phyloP scores from a whole-genome alignment of 2,329 filamentous ascomycete species.

The Hirsutella rhossiliensis region DNA sequence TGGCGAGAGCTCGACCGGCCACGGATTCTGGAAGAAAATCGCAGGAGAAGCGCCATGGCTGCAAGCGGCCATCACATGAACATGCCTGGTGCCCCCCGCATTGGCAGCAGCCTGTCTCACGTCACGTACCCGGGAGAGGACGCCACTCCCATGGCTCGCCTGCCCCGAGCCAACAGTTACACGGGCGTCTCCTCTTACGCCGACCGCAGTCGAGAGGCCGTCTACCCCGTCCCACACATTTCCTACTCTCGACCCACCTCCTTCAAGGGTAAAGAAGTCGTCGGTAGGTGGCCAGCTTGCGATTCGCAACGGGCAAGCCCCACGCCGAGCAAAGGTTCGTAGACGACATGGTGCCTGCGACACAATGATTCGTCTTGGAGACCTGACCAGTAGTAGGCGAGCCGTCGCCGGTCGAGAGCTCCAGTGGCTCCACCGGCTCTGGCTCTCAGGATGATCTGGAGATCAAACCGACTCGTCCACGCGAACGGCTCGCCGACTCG shows the following conservation, averaged over 20 bases:
- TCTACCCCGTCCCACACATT: conserved; percentile 16
- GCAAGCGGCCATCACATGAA: conserved; percentile 24
- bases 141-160: conserved; percentile 23
- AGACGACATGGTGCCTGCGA: not conserved
- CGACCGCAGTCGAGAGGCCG: conserved; percentile 14
- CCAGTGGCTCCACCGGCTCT: conserved; percentile 24
- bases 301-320: conserved; percentile 22
- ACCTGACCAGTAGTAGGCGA: not conserved
- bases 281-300: conserved; percentile 17
- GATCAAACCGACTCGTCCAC: conserved; percentile 16
- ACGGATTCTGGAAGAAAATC: conserved; percentile 38
- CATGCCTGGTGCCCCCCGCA: conserved; percentile 28
- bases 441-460: conserved; percentile 28
- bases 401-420: conserved; percentile 17
- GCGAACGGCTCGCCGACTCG: conserved; percentile 4
- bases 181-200: conserved; percentile 21
- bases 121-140: conserved; percentile 33
- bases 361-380: not conserved
- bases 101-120: conserved; percentile 32
- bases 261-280: conserved; percentile 30
- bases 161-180: conserved; percentile 32
- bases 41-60: conserved; percentile 35
- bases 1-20: conserved; percentile 34
- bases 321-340: conserved; percentile 24
- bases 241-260: conserved; percentile 13